Evolutionary conservation across 805 yeast species (phyloP).

Genomic region (Lachancea fermentati): DNA sequence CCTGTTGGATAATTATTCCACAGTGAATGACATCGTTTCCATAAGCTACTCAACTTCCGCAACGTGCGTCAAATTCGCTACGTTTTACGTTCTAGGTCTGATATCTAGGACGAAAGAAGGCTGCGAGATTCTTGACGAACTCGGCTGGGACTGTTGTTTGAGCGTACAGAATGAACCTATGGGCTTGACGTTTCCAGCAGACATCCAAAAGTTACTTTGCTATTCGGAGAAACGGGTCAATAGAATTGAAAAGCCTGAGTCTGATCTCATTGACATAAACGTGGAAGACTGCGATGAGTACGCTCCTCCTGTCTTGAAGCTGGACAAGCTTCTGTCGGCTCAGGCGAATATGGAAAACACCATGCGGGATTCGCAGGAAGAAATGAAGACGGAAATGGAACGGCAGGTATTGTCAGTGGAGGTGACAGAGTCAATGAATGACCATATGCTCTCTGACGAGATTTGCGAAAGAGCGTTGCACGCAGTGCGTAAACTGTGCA

Average conservation of each 20-base stretch:
- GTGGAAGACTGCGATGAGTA: constrained; percentile 4
- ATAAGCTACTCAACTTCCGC: constrained; percentile 43
- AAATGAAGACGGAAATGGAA: constrained; percentile 6
- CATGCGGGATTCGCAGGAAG: constrained; percentile 7
- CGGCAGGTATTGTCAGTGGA: constrained; percentile 5
- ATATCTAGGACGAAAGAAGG: constrained; percentile 73
- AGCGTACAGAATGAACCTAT: constrained; percentile 39
- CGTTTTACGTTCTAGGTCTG: constrained; percentile 73
- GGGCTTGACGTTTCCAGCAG: constrained; percentile 39
- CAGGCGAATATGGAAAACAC: constrained; percentile 9
- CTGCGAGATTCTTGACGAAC: constrained; percentile 74
- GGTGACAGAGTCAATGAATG: constrained; percentile 6
- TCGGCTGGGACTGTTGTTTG: constrained; percentile 60
- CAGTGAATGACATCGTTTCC: constrained; percentile 48
- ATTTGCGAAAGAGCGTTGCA: constrained; percentile 28
- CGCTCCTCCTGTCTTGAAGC: constrained; percentile 10
- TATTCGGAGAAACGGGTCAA: constrained; percentile 9
- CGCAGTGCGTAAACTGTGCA: constrained; percentile 50
- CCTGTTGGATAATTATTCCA: constrained; percentile 47
- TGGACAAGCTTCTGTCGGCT: constrained; percentile 7
- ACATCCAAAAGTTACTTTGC: constrained; percentile 29
- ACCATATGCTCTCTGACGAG: constrained; percentile 21
- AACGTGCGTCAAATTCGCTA: constrained; percentile 66
- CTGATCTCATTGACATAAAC: not conserved
- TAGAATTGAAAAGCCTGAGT: not conserved